Conservation (phyloP, 2,329 filamentous ascomycete species). For the Calycina marina region DNA sequence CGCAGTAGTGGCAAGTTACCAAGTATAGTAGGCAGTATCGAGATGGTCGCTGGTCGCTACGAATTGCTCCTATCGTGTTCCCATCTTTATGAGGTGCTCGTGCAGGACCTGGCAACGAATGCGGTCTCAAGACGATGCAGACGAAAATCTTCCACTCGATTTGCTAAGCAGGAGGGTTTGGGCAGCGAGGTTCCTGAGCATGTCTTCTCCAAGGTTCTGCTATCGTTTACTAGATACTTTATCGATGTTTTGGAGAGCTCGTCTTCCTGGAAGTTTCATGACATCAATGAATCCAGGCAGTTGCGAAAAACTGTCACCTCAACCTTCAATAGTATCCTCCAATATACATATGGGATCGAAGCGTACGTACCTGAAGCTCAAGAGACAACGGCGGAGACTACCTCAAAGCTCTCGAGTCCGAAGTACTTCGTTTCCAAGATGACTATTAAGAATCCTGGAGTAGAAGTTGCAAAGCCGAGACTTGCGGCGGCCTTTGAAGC, state of each 20-base stretch:
- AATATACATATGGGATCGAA: slow-evolving; percentile 62
- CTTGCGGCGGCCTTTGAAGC: slow-evolving; percentile 37
- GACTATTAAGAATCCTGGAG: background rate
- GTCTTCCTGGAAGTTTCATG: slow-evolving; percentile 69
- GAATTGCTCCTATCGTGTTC: slow-evolving; percentile 63
- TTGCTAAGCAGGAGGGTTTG: slow-evolving; percentile 34
- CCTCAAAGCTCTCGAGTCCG: background rate
- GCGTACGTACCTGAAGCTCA: slow-evolving; percentile 33
- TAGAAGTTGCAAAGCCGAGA: background rate
- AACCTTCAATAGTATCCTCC: slow-evolving; percentile 57
- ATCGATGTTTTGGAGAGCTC: slow-evolving; percentile 79
- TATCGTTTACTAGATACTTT: slow-evolving; percentile 59
- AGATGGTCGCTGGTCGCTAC: slow-evolving; percentile 63
- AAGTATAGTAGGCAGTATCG: slow-evolving; percentile 66
- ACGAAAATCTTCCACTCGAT: slow-evolving; percentile 32
- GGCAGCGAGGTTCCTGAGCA: slow-evolving; percentile 67
- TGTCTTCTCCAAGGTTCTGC: slow-evolving; percentile 54
- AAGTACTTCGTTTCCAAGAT: background rate
- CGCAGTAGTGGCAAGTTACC: slow-evolving; percentile 64
- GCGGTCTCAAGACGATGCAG: slow-evolving; percentile 50
- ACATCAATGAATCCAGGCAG: slow-evolving; percentile 49
- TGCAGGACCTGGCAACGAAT: slow-evolving; percentile 60
- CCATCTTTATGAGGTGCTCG: slow-evolving; percentile 56
- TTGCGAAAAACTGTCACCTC: slow-evolving; percentile 54
- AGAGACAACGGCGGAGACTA: slow-evolving; percentile 1